Base-by-base conservation (phyloP, 176 grass and related monocot species). In the Triticum timopheevii region DNA sequence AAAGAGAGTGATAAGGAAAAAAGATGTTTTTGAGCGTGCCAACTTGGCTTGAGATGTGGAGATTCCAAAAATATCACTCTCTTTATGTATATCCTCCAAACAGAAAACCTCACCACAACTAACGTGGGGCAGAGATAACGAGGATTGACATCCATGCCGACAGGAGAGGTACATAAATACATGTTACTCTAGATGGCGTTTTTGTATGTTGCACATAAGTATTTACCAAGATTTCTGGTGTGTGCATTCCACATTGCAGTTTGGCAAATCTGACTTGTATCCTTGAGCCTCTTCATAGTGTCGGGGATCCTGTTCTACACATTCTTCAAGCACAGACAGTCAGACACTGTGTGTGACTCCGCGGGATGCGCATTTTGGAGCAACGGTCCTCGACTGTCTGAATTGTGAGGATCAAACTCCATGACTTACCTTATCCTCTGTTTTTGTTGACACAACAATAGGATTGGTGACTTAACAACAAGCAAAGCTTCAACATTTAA, bases 211-310 rank as follows among this genome's bases (percentile, higher is more conserved):
- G 19, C 31, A 3, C 38, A 25, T 15, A 85, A 59, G 16, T 19
- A 65, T 34, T 89, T 23, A 56, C 73, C 75, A 76, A 34, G 56
- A 73, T 17, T 65, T 50, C 27, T 2, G 82, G 64, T 15, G 1
- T 13, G 13, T 47, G 45, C 11, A 4, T 47, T 47, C 45, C 45
- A 47, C 45, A 47, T 6, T 86, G 83, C 84, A 98, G 93, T 87
- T 64, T 98, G 91, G 93, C 89, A 95, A 79, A 89, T 93, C 68
- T 92, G 86, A 67, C 4, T 95, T 52, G 24, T 93, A 27, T 72
- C 95, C 16, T 25, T 90, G 78, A 58, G 75, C 28, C 81, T 98
- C 52, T 95, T 98, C 65, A 17, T 83, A 10, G 65, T 77, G 2
- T 98, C 88, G 10, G 91, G 82, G 19, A 13, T 89, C 42, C 82